Evolutionary conservation across 2,329 filamentous ascomycete genomes (phyloP).

Genomic region (Botrytis sinoallii): DNA sequence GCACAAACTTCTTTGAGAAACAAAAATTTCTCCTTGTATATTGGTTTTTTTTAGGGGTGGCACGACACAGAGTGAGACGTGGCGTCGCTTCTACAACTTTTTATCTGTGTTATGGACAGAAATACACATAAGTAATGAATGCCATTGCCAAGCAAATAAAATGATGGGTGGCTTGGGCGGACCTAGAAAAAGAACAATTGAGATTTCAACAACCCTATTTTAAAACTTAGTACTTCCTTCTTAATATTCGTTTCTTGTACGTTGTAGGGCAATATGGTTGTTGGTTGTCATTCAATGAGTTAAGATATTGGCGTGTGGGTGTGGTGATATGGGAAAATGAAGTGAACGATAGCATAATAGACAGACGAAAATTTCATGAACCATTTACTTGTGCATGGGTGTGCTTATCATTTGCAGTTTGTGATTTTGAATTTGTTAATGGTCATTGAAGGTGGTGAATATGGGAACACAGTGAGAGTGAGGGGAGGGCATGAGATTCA

Average conservation of each 20-base stretch:
- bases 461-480: background rate
- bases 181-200: slow-evolving; percentile 10
- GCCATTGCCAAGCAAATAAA: background rate
- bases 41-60: background rate
- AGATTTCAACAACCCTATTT: slow-evolving; percentile 6
- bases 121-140: slow-evolving; percentile 14
- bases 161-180: slow-evolving; percentile 11
- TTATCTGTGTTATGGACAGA: slow-evolving; percentile 5
- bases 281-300: slow-evolving; percentile 6
- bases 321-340: slow-evolving; percentile 11
- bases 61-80: background rate
- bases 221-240: slow-evolving; percentile 3
- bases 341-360: slow-evolving; percentile 17
- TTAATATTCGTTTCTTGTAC: slow-evolving; percentile 23
- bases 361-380: slow-evolving; percentile 12
- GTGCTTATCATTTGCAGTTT: background rate
- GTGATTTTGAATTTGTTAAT: background rate
- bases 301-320: slow-evolving; percentile 9
- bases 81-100: background rate
- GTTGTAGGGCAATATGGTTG: slow-evolving; percentile 25
- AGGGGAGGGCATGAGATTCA: background rate
- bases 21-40: slow-evolving; percentile 15
- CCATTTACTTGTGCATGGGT: background rate
- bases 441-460: background rate
- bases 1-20: slow-evolving; percentile 27